A percentile compares a stretch with the other conserved stretches of the same genome.
Conservation (phyloP, 129 eudicot species). For the Pittosporum tobira region DNA sequence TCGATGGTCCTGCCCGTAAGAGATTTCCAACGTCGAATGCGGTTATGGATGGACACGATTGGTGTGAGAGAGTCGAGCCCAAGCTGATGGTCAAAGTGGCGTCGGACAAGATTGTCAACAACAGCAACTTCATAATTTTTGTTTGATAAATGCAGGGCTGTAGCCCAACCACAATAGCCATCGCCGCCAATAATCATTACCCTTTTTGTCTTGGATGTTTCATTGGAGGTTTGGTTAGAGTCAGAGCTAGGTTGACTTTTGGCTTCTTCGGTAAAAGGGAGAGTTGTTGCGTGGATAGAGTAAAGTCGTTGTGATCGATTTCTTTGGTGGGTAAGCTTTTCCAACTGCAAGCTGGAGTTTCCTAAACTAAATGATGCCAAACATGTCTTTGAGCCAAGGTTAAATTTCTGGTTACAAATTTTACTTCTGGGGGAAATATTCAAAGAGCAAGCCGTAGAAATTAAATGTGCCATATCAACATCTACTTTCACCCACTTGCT, state of each 20-base stretch:
- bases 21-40: constrained; percentile 80
- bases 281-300: constrained; percentile 43
- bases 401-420: constrained; percentile 11
- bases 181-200: constrained; percentile 99
- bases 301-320: constrained; percentile 23
- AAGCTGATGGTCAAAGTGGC: constrained; percentile 85
- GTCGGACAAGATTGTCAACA: constrained; percentile 93
- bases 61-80: constrained; percentile 98
- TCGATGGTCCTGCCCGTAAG: constrained; percentile 62
- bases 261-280: constrained; percentile 45
- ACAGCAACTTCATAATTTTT: constrained; percentile 84
- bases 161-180: constrained; percentile 99
- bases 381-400: constrained; percentile 12
- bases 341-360: constrained; percentile 22
- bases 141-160: constrained; percentile 87
- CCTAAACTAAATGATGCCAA: constrained; percentile 32
- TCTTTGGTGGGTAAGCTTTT: constrained; percentile 26
- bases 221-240: constrained; percentile 21
- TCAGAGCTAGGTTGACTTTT: constrained; percentile 36
- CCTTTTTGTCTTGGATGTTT: constrained; percentile 39
- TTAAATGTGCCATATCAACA: constrained; percentile 57
- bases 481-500: constrained; percentile 9
- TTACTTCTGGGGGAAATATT: constrained; percentile 37
- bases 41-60: constrained; percentile 80
- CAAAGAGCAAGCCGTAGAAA: constrained; percentile 49